phyloP scores from a whole-genome alignment of 257 asterid species.

The Solanum gracilifrons region DNA sequence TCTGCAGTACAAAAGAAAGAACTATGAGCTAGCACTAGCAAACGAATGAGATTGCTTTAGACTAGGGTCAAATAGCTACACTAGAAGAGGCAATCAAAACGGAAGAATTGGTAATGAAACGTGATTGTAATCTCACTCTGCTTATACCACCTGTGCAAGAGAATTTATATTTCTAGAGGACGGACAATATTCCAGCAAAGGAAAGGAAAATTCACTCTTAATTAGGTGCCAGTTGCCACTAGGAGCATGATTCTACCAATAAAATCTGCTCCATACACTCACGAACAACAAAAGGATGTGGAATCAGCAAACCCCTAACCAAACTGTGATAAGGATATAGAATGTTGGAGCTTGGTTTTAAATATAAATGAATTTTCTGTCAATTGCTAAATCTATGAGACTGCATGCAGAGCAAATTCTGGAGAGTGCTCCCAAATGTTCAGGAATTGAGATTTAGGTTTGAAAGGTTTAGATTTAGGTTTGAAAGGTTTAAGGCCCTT shows the following conservation, averaged over 20 bases:
- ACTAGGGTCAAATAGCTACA: neutral
- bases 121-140: neutral
- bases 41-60: neutral
- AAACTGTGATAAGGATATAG: neutral
- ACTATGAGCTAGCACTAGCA: neutral
- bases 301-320: neutral
- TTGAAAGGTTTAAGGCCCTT: neutral
- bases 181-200: neutral
- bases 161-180: neutral
- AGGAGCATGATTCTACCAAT: neutral
- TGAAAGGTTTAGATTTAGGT: neutral
- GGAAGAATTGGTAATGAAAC: neutral
- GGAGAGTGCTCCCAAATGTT: neutral
- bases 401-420: neutral
- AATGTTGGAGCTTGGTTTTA: neutral
- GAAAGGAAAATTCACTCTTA: neutral
- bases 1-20: constrained; percentile 42
- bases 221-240: neutral
- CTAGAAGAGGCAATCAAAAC: neutral
- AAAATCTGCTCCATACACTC: neutral
- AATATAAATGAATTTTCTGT: neutral
- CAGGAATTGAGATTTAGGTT: neutral
- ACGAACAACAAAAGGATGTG: neutral
- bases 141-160: neutral
- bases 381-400: neutral